Percentiles rank a stretch among this genome's conserved stretches.
Evolutionary conservation across 257 asterid species (phyloP).

Genomic region (Jacaranda copaia): DNA sequence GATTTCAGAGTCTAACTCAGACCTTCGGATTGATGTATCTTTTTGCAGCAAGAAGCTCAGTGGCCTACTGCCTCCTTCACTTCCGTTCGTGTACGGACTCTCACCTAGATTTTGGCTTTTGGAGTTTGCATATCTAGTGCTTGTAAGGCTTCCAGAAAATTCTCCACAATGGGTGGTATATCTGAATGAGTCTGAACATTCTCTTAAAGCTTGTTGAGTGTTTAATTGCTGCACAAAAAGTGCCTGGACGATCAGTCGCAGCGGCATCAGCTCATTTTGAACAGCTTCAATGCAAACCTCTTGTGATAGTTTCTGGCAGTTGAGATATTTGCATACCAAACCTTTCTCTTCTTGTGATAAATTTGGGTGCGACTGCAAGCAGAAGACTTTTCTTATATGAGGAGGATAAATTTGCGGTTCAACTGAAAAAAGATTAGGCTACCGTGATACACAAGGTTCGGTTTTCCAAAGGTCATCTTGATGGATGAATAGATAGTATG

Average conservation of each 20-base stretch:
- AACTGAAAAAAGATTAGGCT: not conserved
- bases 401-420: not conserved
- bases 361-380: conserved; percentile 57
- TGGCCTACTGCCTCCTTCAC: conserved; percentile 48
- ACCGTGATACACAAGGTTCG: not conserved
- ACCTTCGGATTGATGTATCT: conserved; percentile 39
- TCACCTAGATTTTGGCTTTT: conserved; percentile 52
- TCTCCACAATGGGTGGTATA: conserved; percentile 51
- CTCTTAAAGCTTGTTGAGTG: conserved; percentile 74
- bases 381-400: not conserved
- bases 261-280: conserved; percentile 74
- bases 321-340: conserved; percentile 63
- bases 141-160: conserved; percentile 53
- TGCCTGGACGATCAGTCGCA: conserved; percentile 76
- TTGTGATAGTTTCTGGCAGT: conserved; percentile 77
- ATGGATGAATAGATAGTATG: too few relatives aligned
- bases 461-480: too few relatives aligned
- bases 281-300: conserved; percentile 72
- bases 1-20: conserved; percentile 43
- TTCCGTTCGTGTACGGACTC: conserved; percentile 50
- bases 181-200: conserved; percentile 69
- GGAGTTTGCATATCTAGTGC: conserved; percentile 59
- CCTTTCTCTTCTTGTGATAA: conserved; percentile 70
- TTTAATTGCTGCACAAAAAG: conserved; percentile 75
- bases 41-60: conserved; percentile 52